Evolutionary conservation across 2,329 filamentous ascomycete species (phyloP).

Genomic region (Lecanicillium sp.): DNA sequence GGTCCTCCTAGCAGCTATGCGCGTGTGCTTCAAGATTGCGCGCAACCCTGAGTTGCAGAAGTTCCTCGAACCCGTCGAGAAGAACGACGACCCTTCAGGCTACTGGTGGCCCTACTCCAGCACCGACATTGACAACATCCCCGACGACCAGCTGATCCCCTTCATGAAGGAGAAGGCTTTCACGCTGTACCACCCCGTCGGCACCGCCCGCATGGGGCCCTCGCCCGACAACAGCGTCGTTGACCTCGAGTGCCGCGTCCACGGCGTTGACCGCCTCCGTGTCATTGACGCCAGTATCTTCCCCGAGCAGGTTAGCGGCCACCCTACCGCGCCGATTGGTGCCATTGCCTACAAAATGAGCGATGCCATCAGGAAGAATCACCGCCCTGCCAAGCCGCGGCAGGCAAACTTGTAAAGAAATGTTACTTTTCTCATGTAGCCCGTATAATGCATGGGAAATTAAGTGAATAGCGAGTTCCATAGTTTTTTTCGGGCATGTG

Average conservation of each 20-base stretch:
- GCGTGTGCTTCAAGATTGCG: slow-evolving; percentile 11
- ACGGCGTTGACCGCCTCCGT: slow-evolving; percentile 42
- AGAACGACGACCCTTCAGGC: slow-evolving; percentile 9
- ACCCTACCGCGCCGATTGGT: slow-evolving; percentile 14
- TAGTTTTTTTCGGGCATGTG: neutral
- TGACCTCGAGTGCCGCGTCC: slow-evolving; percentile 45
- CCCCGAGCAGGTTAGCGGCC: slow-evolving; percentile 26
- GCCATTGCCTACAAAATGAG: slow-evolving; percentile 14
- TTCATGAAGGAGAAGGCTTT: slow-evolving; percentile 12
- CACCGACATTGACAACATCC: slow-evolving; percentile 11
- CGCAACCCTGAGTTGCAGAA: slow-evolving; percentile 8
- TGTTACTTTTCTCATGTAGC: neutral
- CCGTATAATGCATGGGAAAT: too few species aligned
- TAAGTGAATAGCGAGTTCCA: too few species aligned
- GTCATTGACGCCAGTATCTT: slow-evolving; percentile 52
- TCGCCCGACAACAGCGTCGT: slow-evolving; percentile 19
- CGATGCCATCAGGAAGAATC: slow-evolving; percentile 9
- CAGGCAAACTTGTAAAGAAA: slow-evolving; percentile 3
- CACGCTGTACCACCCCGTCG: slow-evolving; percentile 14
- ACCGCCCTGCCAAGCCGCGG: neutral
- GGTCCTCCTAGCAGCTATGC: slow-evolving; percentile 12
- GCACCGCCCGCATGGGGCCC: slow-evolving; percentile 14
- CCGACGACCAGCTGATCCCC: slow-evolving; percentile 13
- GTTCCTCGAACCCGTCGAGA: slow-evolving; percentile 10
- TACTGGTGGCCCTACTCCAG: slow-evolving; percentile 16